A percentile compares a stretch with the other conserved stretches of the same genome.
phyloP scores from a whole-genome alignment of 495 filamentous ascomycete species.

The Pseudevernia furfuracea region DNA sequence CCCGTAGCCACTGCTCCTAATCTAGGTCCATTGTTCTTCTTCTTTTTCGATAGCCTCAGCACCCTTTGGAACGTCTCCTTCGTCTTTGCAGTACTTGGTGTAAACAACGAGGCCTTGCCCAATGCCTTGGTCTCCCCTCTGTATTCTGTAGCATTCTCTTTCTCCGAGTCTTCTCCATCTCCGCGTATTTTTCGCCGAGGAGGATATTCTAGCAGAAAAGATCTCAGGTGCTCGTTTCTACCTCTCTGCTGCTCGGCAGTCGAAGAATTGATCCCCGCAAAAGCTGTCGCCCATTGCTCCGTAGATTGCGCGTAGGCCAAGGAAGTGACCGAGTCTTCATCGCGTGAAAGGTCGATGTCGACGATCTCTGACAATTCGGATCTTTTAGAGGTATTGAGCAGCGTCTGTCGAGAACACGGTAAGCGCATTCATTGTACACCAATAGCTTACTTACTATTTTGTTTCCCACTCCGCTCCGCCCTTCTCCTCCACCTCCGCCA shows the following conservation, averaged over 20 bases:
- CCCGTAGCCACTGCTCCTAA: slow-evolving; percentile 71
- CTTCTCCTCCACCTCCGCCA: slow-evolving; percentile 85
- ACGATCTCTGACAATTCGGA: slow-evolving; percentile 55
- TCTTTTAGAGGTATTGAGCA: slow-evolving; percentile 59
- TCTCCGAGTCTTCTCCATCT: slow-evolving; percentile 22
- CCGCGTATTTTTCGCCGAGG: slow-evolving; percentile 32
- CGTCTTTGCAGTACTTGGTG: slow-evolving; percentile 41
- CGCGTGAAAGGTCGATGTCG: slow-evolving; percentile 71
- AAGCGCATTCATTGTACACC: not conserved
- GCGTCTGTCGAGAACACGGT: slow-evolving; percentile 40
- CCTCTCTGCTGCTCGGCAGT: slow-evolving; percentile 58
- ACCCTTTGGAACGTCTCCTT: slow-evolving; percentile 73
- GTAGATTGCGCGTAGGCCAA: slow-evolving; percentile 56
- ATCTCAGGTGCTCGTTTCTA: slow-evolving; percentile 79
- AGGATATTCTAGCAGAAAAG: slow-evolving; percentile 58
- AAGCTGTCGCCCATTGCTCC: slow-evolving; percentile 52
- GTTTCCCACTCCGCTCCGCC: slow-evolving; percentile 79
- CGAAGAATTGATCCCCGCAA: slow-evolving; percentile 83
- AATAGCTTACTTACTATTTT: slow-evolving; percentile 61
- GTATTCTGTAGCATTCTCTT: slow-evolving; percentile 24
- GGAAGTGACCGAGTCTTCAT: slow-evolving; percentile 88
- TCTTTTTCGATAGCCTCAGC: slow-evolving; percentile 48
- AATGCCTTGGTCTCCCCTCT: slow-evolving; percentile 31
- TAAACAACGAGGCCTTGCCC: slow-evolving; percentile 51
- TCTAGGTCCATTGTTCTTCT: slow-evolving; percentile 37